Percentiles rank a stretch among this genome's conserved stretches.
phyloP scores from a whole-genome alignment of 2,329 filamentous ascomycete genomes.

The Hymenotorrendiella dingleyae region DNA sequence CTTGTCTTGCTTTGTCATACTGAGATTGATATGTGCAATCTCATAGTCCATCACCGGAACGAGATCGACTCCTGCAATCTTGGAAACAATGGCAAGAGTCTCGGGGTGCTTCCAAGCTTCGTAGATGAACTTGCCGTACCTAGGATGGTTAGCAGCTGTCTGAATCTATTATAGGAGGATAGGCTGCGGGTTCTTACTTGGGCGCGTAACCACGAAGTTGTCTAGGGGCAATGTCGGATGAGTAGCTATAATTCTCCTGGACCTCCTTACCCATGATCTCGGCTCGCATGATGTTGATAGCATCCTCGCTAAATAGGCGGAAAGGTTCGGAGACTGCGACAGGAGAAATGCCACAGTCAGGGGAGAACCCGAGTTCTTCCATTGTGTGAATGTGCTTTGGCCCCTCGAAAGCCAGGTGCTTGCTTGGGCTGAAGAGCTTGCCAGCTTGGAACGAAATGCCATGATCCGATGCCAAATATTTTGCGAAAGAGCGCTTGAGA shows the following conservation, averaged over 20 bases:
- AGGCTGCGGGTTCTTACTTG: constrained; percentile 42
- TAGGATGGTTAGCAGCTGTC: constrained; percentile 25
- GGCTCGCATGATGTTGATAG: constrained; percentile 53
- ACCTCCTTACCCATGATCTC: constrained; percentile 57
- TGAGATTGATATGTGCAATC: constrained; percentile 53
- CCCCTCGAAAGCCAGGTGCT: constrained; percentile 48
- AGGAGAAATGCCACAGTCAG: constrained; percentile 52
- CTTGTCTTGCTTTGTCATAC: constrained; percentile 32
- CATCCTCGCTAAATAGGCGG: constrained; percentile 54
- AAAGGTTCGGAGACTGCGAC: constrained; percentile 62
- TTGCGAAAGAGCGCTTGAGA: constrained; percentile 29
- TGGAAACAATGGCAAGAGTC: constrained; percentile 46
- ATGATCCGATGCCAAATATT: constrained; percentile 28
- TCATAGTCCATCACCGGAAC: constrained; percentile 52
- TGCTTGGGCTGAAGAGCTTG: constrained; percentile 44
- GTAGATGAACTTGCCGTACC: constrained; percentile 59
- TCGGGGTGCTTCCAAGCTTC: constrained; percentile 54
- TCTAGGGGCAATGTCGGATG: constrained; percentile 52
- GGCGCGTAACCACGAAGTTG: constrained; percentile 50
- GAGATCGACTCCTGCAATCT: constrained; percentile 52
- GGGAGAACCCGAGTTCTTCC: constrained; percentile 52
- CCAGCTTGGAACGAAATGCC: constrained; percentile 18
- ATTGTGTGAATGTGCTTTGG: constrained; percentile 50
- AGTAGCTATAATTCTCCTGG: constrained; percentile 49
- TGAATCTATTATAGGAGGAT: constrained; percentile 1